phyloP scores from a whole-genome alignment of 148 eudicot genomes.

The Limonium bicolor region DNA sequence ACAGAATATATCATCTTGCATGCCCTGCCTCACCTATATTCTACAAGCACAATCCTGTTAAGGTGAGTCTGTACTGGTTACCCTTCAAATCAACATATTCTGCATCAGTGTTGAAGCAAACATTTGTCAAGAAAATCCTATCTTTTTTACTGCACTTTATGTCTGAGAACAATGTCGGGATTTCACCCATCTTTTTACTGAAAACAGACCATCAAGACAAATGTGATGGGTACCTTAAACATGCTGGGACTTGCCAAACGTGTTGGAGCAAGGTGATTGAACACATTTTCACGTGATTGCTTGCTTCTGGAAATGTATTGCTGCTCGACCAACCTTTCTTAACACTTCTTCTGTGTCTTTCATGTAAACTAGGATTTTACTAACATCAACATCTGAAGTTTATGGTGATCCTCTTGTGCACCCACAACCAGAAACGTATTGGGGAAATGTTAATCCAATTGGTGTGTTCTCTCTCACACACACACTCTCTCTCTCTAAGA shows the following conservation, averaged over 20 bases:
- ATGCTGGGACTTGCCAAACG: conserved; percentile 99
- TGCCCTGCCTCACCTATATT: conserved; percentile 98
- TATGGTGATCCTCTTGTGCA: conserved; percentile 92
- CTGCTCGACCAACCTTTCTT: neutral
- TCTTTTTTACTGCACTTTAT: neutral
- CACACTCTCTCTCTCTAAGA: too few relatives aligned
- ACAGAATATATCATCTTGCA: conserved; percentile 94
- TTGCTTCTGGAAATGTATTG: neutral
- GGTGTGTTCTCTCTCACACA: conserved; percentile 31
- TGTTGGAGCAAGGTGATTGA: conserved; percentile 83
- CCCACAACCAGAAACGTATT: conserved; percentile 82
- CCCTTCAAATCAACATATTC: too few relatives aligned
- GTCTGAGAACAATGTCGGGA: too few relatives aligned
- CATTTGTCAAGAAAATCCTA: neutral
- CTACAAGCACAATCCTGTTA: conserved; percentile 94
- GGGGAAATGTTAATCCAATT: conserved; percentile 99
- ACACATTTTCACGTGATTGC: neutral
- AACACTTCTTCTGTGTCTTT: neutral
- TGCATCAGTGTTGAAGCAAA: neutral
- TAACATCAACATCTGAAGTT: conserved; percentile 82
- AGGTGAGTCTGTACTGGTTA: too few relatives aligned
- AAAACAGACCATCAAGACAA: conserved; percentile 89
- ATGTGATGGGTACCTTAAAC: conserved; percentile 92
- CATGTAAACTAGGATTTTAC: conserved; percentile 47
- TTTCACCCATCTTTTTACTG: too few relatives aligned